These are phyloP conservation scores for Leishmania arabica DNA, from an alignment of 208 protist genomes.

Conservation along the genomic window DNA sequence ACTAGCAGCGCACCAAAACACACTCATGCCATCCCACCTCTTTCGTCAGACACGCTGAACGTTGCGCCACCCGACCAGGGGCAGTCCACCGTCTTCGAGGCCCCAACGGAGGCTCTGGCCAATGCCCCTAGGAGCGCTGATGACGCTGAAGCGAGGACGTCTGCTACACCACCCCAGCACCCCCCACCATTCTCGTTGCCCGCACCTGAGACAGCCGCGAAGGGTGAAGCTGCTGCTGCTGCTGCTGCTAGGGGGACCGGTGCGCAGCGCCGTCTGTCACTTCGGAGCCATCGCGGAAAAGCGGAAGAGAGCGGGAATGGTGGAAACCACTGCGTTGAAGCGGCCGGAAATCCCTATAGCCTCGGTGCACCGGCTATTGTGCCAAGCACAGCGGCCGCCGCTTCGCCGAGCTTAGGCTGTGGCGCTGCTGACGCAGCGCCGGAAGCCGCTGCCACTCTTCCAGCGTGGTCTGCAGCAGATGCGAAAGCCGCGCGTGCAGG, in stretches of 20 bases:
- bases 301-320: too few species aligned
- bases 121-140: not conserved
- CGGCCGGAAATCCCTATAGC: not conserved
- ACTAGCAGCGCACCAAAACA: not conserved
- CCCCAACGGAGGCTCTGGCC: not conserved
- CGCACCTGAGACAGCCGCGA: not conserved
- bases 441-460: not conserved
- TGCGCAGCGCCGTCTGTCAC: not conserved
- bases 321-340: not conserved
- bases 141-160: not conserved
- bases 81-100: too few species aligned
- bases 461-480: not conserved
- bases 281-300: too few species aligned
- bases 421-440: not conserved
- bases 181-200: not conserved
- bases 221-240: not conserved
- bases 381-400: not conserved
- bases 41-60: conserved; percentile 3
- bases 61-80: not conserved
- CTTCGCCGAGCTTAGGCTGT: not conserved
- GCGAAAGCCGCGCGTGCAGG: not conserved
- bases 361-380: not conserved
- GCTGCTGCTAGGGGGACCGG: too few species aligned
- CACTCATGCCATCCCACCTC: not conserved
- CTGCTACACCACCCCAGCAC: not conserved